Base-by-base conservation (phyloP, 305 asterid genomes). In the Solanum aculeatissimum region DNA sequence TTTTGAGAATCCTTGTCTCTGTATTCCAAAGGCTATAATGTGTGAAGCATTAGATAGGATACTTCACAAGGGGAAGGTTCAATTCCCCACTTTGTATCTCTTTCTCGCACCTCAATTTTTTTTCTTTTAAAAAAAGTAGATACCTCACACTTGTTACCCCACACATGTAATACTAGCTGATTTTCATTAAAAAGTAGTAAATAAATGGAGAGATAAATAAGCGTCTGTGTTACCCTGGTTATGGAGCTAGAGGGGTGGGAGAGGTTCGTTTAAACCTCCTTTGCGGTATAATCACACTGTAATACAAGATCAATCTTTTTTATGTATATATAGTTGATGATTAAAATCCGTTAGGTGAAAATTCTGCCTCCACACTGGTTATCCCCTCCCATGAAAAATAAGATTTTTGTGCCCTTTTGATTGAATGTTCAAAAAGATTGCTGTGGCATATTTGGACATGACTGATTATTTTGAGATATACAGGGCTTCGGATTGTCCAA, bases 401-500 rank as follows among this genome's bases (percentile, higher is more conserved):
- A 15, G 43, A 25, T 25, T 15, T 75, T 75, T 51, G 65, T 77
- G 7, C 45, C 45, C 40, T 77, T 49, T 77, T 16, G 18, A 29
- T 32, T 25, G 62, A 75, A 15, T 77, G 27, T 27, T 72, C 2
- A 11, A 9, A 51, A 11, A 38, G 1, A 4, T 9, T 80, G 16
- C 11, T 51, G 60, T 18, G 40, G 29, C 5, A 43, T 21, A 16
- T 84, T 23, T 66, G 58, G n/a, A 38, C 53, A 55, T 84, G 32
- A 58, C 51, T n/a, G 79, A 49, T 68, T 58, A 51, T 60, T 19
- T 83, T 65, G 92, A 70, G 83, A 85, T 86, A 43, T 53, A 42
- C 93, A 95, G 98, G 92, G 97, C 97, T 82, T 97, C 99, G 1
- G 95, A 91, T 88, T 91, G 86, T 88, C 92, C 98, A 11, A 88